Percentiles rank a stretch among this genome's conserved stretches.
These are phyloP conservation scores for Pythium aquatile DNA, from an alignment of 352 stramenopile genomes.

Conservation along the genomic window DNA sequence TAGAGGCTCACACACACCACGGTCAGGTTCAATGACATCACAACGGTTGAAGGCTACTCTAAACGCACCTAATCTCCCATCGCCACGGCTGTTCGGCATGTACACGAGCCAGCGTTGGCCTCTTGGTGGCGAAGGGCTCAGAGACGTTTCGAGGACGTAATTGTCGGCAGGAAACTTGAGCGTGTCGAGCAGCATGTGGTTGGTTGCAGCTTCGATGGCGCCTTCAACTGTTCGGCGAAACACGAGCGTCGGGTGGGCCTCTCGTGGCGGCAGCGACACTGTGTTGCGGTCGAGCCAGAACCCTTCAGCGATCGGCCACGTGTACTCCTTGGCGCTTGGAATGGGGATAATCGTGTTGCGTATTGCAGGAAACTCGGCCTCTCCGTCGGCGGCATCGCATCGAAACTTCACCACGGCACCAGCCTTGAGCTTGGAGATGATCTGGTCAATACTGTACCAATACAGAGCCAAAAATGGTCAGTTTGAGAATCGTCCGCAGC, in stretches of 20 bases:
- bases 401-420: slow-evolving; percentile 83
- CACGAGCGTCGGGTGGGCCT: slow-evolving; percentile 75
- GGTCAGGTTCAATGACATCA: not conserved
- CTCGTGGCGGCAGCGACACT: slow-evolving; percentile 59
- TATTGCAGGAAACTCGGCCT: slow-evolving; percentile 43
- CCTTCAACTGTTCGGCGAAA: slow-evolving; percentile 71
- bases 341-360: slow-evolving; percentile 76
- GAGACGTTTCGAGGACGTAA: slow-evolving; percentile 60
- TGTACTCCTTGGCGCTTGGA: slow-evolving; percentile 77
- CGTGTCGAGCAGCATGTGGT: slow-evolving; percentile 86
- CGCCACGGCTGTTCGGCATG: slow-evolving; percentile 75
- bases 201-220: slow-evolving; percentile 78
- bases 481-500: too few species aligned
- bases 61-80: slow-evolving; percentile 60
- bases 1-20: slow-evolving; percentile 11
- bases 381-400: slow-evolving; percentile 50
- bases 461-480: not conserved
- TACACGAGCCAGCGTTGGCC: slow-evolving; percentile 85
- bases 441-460: slow-evolving; percentile 72
- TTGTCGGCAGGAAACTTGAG: slow-evolving; percentile 85
- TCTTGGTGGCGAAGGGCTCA: slow-evolving; percentile 60
- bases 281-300: slow-evolving; percentile 88
- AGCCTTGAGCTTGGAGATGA: slow-evolving; percentile 80
- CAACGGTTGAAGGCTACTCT: not conserved
- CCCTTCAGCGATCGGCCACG: slow-evolving; percentile 76